Percentiles rank a stretch among this genome's conserved stretches.
phyloP scores from a whole-genome alignment of 257 asterid species.

The Capsicum baccatum region DNA sequence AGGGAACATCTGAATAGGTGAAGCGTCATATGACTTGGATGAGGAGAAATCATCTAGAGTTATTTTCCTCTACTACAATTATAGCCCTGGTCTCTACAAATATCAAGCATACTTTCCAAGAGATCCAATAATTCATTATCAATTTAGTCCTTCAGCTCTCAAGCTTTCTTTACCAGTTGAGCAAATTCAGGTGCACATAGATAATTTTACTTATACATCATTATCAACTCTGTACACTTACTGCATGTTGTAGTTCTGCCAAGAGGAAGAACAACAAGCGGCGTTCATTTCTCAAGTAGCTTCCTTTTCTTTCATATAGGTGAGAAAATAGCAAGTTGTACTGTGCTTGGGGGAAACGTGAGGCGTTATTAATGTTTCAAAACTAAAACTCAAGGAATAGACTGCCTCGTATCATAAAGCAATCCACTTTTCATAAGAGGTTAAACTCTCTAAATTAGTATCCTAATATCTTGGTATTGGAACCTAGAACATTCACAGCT shows the following conservation, averaged over 20 bases:
- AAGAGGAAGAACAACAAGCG: neutral
- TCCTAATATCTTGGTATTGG: neutral
- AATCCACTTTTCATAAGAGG: neutral
- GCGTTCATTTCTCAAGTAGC: neutral
- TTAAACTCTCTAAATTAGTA: neutral
- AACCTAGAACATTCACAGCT: neutral
- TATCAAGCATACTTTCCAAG: neutral
- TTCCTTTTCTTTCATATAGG: neutral
- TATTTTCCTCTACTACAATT: neutral
- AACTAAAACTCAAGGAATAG: neutral
- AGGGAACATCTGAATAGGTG: no score
- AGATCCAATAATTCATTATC: neutral
- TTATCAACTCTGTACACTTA: neutral
- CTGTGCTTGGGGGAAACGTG: neutral
- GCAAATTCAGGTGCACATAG: neutral
- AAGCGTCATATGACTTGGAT: no score
- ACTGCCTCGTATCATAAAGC: neutral
- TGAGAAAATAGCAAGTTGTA: neutral
- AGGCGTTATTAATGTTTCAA: neutral
- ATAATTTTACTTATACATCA: neutral
- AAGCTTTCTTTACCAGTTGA: neutral
- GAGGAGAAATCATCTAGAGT: neutral
- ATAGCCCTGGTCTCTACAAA: constrained; percentile 13
- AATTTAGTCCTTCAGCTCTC: neutral
- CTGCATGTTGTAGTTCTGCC: constrained; percentile 15